Evolutionary conservation across 768 basidiomycete genomes (phyloP), one percentile per base, ranked within the genome.

Genomic region (Psilocybe cubensis): DNA sequence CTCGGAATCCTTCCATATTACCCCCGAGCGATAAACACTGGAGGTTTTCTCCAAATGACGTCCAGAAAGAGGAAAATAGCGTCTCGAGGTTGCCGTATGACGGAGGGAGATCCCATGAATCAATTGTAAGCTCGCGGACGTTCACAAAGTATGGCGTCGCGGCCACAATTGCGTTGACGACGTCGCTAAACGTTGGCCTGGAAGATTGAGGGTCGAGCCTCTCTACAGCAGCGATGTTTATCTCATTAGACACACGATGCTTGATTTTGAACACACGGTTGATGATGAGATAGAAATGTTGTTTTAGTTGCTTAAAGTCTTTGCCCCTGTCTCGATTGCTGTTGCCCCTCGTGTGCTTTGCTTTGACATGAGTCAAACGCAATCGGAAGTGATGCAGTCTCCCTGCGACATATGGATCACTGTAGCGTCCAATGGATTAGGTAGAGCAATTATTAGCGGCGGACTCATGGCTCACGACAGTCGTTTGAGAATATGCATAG

Each of bases 11-110:
- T 31, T 73, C 70, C 12, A 76, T 61, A 42, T 76, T 72, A 21
- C 76, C 77, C 4, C 73, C 72, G 7, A 82, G 61, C 3, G 74
- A 73, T 6, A 79, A 38, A 12, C 62, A 64, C 20, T 63, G 63
- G 44, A 82, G 61, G 23, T 70, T 73, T 6, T 35, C 52, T 11
- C 79, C 79, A 61, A 80, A 78, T 10, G 73, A 65, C 1, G 64
- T 54, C 78, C 79, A 82, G 3, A 76, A 77, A 14, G 70, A 59
- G 2, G 67, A 54, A 57, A 77, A 74, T 35, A 79, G 71, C 1
- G 63, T 49, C 14, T 67, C 57, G 12, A 77, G 55, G 48, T 76
- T 64, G 52, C 35, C 35, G n/a, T 73, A 65, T 3, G 59, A 60
- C 3, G 67, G 63, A 17, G 70, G 68, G 14, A 72, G 53, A 47